phyloP scores from a whole-genome alignment of 495 filamentous ascomycete species.

The Bacidia rubella region DNA sequence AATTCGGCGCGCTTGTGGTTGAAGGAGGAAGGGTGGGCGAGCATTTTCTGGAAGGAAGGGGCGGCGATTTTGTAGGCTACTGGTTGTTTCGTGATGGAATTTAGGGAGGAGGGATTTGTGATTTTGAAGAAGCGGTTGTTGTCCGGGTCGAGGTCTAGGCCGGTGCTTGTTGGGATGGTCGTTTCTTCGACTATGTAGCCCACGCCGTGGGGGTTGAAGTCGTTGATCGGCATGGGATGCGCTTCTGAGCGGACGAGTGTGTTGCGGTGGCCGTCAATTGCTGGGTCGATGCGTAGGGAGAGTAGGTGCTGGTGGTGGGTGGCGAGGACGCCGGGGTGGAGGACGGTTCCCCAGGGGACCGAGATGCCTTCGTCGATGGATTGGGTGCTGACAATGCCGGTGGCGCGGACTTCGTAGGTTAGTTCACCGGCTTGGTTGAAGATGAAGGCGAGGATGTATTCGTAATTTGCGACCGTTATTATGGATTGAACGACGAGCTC shows the following conservation, averaged over 20 bases:
- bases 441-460: slow-evolving; percentile 73
- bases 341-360: slow-evolving; percentile 68
- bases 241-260: slow-evolving; percentile 59
- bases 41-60: slow-evolving; percentile 65
- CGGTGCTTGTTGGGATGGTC: slow-evolving; percentile 43
- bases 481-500: slow-evolving; percentile 61
- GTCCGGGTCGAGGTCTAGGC: slow-evolving; percentile 47
- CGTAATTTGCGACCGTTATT: slow-evolving; percentile 69
- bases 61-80: slow-evolving; percentile 68
- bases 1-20: slow-evolving; percentile 70
- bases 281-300: slow-evolving; percentile 72
- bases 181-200: slow-evolving; percentile 60
- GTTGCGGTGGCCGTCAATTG: slow-evolving; percentile 62
- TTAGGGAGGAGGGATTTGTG: slow-evolving; percentile 50
- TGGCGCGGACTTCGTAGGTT: slow-evolving; percentile 69
- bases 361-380: slow-evolving; percentile 59
- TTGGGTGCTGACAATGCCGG: slow-evolving; percentile 73
- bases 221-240: slow-evolving; percentile 54
- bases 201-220: slow-evolving; percentile 65
- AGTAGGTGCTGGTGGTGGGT: slow-evolving; percentile 83
- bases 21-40: slow-evolving; percentile 53
- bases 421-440: slow-evolving; percentile 78
- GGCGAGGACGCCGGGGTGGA: slow-evolving; percentile 73
- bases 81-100: slow-evolving; percentile 60
- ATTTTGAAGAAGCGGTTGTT: slow-evolving; percentile 69